Base-by-base conservation (phyloP, 768 basidiomycete species). In the Leucocoprinus sp. region DNA sequence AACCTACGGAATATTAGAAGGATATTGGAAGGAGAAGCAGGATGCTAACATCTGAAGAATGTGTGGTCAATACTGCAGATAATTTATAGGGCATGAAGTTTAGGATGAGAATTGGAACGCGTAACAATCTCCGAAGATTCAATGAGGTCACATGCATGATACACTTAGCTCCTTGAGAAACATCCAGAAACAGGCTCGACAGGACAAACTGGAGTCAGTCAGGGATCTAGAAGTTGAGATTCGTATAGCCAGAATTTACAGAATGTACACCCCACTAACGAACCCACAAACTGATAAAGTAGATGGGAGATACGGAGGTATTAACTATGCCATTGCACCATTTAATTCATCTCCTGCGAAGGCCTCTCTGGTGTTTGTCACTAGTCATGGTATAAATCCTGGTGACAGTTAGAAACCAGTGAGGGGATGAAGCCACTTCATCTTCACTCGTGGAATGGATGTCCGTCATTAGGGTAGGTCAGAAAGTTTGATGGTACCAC, bases 341-440 rank as follows among this genome's bases (percentile, higher is more conserved):
- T 79, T n/a, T 81, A 82, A 57, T 87, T 80, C 79, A 84, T 87
- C 82, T 87, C 81, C 84, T 85, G 84, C 83, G 84, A 85, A 81
- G 72, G 55, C 82, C 84, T 67, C 72, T 36, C 62, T 58, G 58
- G 62, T 55, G 49, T 54, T 37, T 52, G 52, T 61, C 70, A 60
- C 65, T 68, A 72, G 64, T 66, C 63, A 63, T 64, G 41, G 53
- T 50, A 34, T 41, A 37, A 52, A 53, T 54, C 46, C 40, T 61
- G 54, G 58, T 65, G 69, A 65, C 66, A 59, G 64, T 50, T n/a
- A 42, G 57, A 59, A 65, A 60, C 66, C 55, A 61, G 61, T 63
- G 68, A 71, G 72, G 74, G 74, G 71, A 67, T 67, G 51, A 39
- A 45, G 45, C 22, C 49, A 31, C 28, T 27, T 19, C 4, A 15